A percentile compares a stretch with the other conserved stretches of the same genome.
phyloP scores from a whole-genome alignment of 1,139 yeast species.

The Scheffersomyces stambukii region DNA sequence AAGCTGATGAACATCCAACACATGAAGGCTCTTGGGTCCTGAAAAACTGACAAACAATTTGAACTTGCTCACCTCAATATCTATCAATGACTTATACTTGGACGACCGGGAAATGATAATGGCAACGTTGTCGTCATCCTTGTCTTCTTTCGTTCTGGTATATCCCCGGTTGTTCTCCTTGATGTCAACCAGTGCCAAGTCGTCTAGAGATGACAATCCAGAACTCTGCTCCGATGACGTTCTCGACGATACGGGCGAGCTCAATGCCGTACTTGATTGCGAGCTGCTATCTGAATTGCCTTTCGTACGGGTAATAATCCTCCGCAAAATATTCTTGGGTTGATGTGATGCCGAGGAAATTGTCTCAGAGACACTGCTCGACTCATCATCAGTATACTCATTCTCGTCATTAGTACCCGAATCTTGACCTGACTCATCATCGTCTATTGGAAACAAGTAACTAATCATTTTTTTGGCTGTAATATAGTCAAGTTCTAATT shows the following conservation, averaged over 20 bases:
- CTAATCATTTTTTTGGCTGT: conserved; percentile 60
- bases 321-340: no score
- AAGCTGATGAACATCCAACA: conserved; percentile 72
- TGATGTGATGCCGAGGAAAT: neutral
- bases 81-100: conserved; percentile 59
- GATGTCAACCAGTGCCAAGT: conserved; percentile 7
- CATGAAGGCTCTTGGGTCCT: conserved; percentile 62
- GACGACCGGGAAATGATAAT: conserved; percentile 48
- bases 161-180: conserved; percentile 13
- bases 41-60: conserved; percentile 66
- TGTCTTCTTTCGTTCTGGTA: conserved; percentile 5
- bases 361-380: conserved; percentile 1
- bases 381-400: conserved; percentile 3
- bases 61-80: conserved; percentile 51
- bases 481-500: conserved; percentile 66
- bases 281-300: neutral
- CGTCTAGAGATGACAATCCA: conserved; percentile 2
- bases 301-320: neutral
- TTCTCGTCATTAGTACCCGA: conserved; percentile 4
- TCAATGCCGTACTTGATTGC: neutral
- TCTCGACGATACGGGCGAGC: neutral
- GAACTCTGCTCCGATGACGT: conserved; percentile 2
- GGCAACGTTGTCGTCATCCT: conserved; percentile 17
- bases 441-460: conserved; percentile 59
- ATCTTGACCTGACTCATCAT: conserved; percentile 7